Conservation (phyloP, 306 rosid genomes). For the Vicia villosa region DNA sequence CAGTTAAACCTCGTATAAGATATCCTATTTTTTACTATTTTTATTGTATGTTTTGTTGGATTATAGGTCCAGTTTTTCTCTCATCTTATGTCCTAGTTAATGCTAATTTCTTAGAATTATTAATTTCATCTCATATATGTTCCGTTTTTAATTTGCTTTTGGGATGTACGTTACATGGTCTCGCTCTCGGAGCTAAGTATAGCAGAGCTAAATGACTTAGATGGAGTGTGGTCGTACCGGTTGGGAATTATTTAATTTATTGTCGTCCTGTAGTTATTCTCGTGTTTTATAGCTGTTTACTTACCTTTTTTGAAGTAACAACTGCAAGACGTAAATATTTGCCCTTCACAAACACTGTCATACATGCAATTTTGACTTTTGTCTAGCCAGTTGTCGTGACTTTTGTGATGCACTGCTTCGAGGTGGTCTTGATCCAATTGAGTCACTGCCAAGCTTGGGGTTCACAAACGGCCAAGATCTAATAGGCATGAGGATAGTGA, state of each 20-base stretch:
- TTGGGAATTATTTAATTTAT: slow-evolving; percentile 31
- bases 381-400: slow-evolving; percentile 76
- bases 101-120: neutral
- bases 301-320: slow-evolving; percentile 51
- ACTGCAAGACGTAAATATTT: slow-evolving; percentile 38
- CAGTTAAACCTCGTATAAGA: no score
- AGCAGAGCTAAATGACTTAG: neutral
- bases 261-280: neutral
- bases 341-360: slow-evolving; percentile 72
- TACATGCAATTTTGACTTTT: slow-evolving; percentile 56
- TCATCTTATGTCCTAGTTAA: no score
- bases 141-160: slow-evolving; percentile 17
- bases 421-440: slow-evolving; percentile 53
- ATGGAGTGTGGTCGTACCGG: slow-evolving; percentile 67
- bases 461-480: slow-evolving; percentile 39
- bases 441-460: slow-evolving; percentile 7
- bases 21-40: neutral
- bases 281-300: slow-evolving; percentile 27
- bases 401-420: slow-evolving; percentile 58
- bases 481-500: neutral
- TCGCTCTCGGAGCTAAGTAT: slow-evolving; percentile 37
- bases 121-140: slow-evolving; percentile 6
- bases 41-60: neutral
- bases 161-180: slow-evolving; percentile 34
- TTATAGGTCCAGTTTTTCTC: neutral